These are phyloP conservation scores for Kernera saxatilis DNA, from an alignment of 345 rosid species.

Conservation along the genomic window DNA sequence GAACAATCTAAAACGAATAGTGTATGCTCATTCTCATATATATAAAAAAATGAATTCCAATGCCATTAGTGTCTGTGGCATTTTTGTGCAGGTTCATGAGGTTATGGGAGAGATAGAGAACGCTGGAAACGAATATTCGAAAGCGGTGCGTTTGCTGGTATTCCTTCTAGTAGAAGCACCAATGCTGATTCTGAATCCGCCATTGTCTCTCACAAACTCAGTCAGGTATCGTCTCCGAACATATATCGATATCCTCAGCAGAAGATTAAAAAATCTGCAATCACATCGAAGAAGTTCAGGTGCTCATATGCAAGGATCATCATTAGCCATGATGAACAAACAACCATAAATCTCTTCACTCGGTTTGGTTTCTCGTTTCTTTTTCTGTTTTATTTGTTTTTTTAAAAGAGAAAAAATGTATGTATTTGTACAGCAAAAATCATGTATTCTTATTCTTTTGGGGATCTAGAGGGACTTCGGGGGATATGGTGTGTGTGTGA, in stretches of 20 bases:
- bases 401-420: background rate
- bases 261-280: conserved; percentile 52
- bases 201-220: conserved; percentile 83
- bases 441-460: conserved; percentile 45
- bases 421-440: conserved; percentile 49
- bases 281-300: conserved; percentile 48
- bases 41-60: background rate
- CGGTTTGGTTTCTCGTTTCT: background rate
- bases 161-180: conserved; percentile 94
- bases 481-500: conserved; percentile 17
- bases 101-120: conserved; percentile 62
- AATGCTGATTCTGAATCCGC: conserved; percentile 76
- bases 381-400: background rate
- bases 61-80: background rate
- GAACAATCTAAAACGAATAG: background rate
- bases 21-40: background rate
- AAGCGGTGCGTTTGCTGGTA: conserved; percentile 61
- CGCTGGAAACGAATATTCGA: conserved; percentile 59
- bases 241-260: conserved; percentile 67
- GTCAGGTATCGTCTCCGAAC: conserved; percentile 59
- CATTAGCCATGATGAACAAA: conserved; percentile 34
- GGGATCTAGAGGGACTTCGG: conserved; percentile 14
- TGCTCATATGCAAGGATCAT: conserved; percentile 42
- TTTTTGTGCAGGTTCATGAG: conserved; percentile 59
- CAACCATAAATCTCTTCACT: background rate